These are phyloP conservation scores for Omphalotus guepiniiformis DNA, from an alignment of 768 basidiomycete genomes.

Conservation along the genomic window DNA sequence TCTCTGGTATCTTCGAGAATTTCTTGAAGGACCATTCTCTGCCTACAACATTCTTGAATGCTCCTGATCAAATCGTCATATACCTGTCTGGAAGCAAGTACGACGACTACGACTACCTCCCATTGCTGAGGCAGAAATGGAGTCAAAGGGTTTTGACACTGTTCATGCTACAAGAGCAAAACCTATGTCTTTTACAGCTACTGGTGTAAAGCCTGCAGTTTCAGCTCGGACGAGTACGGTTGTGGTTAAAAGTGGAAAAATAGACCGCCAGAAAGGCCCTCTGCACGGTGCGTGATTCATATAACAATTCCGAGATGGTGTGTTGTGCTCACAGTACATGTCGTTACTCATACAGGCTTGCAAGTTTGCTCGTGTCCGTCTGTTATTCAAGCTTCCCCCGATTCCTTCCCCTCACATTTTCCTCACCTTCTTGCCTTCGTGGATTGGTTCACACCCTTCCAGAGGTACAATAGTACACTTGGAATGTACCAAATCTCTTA, in stretches of 20 bases:
- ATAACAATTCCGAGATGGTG: constrained; percentile 1
- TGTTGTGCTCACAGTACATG: neutral
- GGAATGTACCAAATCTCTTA: constrained; percentile 18
- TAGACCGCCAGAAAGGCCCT: neutral
- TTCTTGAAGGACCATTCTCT: neutral
- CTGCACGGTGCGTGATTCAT: constrained; percentile 8
- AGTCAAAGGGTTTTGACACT: constrained; percentile 8
- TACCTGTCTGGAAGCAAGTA: constrained; percentile 18
- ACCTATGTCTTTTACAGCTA: constrained; percentile 1
- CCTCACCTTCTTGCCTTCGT: constrained; percentile 20
- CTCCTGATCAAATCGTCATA: constrained; percentile 12
- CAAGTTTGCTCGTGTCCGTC: constrained; percentile 22
- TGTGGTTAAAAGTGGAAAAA: constrained; percentile 10
- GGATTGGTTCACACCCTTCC: constrained; percentile 23
- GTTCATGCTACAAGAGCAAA: constrained; percentile 12
- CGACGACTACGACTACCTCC: constrained; percentile 12
- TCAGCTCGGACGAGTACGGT: constrained; percentile 20
- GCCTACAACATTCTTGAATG: neutral
- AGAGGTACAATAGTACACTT: constrained; percentile 6
- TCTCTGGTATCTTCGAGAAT: neutral
- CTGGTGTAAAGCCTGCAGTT: constrained; percentile 15
- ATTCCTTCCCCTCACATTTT: constrained; percentile 7
- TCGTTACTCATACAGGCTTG: constrained; percentile 9
- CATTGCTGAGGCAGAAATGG: constrained; percentile 12
- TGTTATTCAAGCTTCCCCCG: constrained; percentile 22